These are phyloP conservation scores for Rhododendron vialii DNA, from an alignment of 148 eudicot genomes.

Conservation along the genomic window DNA sequence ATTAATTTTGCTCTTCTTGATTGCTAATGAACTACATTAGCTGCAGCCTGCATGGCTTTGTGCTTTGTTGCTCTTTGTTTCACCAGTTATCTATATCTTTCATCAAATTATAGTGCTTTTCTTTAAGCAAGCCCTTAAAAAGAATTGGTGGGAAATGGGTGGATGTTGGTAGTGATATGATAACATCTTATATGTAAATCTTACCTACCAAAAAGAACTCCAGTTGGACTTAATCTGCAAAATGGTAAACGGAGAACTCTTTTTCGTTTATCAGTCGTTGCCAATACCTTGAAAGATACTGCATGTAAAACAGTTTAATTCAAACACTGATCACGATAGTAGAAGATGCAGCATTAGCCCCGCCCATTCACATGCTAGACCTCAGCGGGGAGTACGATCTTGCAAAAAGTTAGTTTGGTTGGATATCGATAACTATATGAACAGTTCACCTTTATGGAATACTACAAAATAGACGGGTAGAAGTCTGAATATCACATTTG, in stretches of 20 bases:
- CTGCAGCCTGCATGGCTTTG: too few relatives aligned
- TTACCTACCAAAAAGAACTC: not conserved
- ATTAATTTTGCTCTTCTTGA: constrained; percentile 7
- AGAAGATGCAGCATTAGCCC: not conserved
- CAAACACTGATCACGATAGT: not conserved
- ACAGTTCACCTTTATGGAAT: too few relatives aligned
- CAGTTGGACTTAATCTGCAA: not conserved
- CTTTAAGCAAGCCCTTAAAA: not conserved
- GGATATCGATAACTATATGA: not conserved
- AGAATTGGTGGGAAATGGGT: not conserved
- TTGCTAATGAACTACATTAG: not conserved
- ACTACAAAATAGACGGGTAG: not conserved
- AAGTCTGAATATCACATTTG: not conserved
- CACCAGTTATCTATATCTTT: not conserved
- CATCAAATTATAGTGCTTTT: not conserved
- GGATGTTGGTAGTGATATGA: not conserved
- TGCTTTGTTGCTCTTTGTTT: not conserved
- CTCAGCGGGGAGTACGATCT: not conserved
- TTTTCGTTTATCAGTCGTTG: not conserved
- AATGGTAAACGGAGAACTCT: not conserved
- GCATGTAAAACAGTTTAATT: not conserved
- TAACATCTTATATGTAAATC: too few relatives aligned
- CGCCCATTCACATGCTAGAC: not conserved
- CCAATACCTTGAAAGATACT: not conserved
- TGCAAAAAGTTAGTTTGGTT: not conserved